These are phyloP conservation scores for Carex pumila DNA, from an alignment of 176 grass and related monocot species.

Conservation along the genomic window DNA sequence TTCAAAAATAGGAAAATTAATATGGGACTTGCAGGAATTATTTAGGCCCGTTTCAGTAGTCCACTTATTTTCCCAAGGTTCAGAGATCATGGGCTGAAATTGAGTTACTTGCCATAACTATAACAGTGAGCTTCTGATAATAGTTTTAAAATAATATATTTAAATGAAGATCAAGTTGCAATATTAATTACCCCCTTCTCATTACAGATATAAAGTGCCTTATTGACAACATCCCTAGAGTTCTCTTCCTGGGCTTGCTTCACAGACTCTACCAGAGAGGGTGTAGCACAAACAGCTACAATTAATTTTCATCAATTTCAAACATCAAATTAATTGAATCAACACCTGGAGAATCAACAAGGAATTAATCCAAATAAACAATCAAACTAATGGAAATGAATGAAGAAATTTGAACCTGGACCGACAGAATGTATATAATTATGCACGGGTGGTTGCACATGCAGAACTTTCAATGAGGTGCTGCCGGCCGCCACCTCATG, in stretches of 20 bases:
- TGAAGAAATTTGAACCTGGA: conserved; percentile 3
- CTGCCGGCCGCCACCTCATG: neutral
- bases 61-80: neutral
- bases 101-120: neutral
- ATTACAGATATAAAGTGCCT: conserved; percentile 22
- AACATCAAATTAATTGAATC: neutral
- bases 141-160: neutral
- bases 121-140: neutral
- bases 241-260: conserved; percentile 34
- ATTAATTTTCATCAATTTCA: neutral
- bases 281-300: conserved; percentile 29
- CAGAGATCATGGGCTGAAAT: neutral
- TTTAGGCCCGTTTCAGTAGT: no score
- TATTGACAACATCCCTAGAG: conserved; percentile 25
- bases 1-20: neutral
- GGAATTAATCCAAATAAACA: neutral
- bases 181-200: conserved; percentile 4
- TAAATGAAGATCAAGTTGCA: neutral
- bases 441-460: conserved; percentile 33
- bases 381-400: neutral
- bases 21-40: neutral
- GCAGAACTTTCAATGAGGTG: conserved; percentile 7
- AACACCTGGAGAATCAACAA: neutral
- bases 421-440: conserved; percentile 39
- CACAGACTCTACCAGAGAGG: conserved; percentile 33